Conservation (phyloP, 768 basidiomycete genomes). For the Tephrocybe sp. region DNA sequence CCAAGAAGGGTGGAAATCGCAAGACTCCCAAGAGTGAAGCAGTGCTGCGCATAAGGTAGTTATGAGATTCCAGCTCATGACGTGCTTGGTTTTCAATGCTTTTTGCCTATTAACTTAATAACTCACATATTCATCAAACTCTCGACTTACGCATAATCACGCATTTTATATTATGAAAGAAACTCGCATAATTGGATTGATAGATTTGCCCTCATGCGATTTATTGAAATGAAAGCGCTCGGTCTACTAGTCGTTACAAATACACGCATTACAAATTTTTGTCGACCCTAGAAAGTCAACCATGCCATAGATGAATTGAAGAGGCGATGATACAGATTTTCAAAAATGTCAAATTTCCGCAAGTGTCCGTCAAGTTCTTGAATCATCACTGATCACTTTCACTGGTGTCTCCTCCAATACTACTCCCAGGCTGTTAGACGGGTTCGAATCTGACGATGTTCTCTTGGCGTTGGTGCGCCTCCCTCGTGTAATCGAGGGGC, state of each 20-base stretch:
- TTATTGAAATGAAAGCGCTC: background rate
- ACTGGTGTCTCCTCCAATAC: background rate
- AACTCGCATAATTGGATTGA: slow-evolving; percentile 3
- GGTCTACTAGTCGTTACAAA: background rate
- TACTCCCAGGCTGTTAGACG: background rate
- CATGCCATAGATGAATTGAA: too few species aligned
- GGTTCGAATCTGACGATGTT: slow-evolving; percentile 1
- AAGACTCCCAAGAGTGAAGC: slow-evolving; percentile 11
- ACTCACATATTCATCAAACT: slow-evolving; percentile 2
- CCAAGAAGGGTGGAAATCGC: slow-evolving; percentile 13
- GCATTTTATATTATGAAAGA: slow-evolving; percentile 11
- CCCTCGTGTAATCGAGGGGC: background rate
- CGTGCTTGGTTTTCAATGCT: background rate
- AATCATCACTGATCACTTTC: too few species aligned
- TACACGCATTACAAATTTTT: background rate
- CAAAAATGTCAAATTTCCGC: too few species aligned
- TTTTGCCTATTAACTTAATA: slow-evolving; percentile 2
- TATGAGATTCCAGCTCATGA: background rate
- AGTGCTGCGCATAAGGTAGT: slow-evolving; percentile 9
- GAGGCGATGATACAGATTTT: too few species aligned
- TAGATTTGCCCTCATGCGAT: too few species aligned
- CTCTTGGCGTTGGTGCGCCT: background rate
- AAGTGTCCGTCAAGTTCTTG: too few species aligned
- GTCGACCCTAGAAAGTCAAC: too few species aligned
- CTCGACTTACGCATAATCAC: slow-evolving; percentile 9